Conservation (phyloP, 2,329 filamentous ascomycete genomes). For the Ophiostoma perfectum region DNA sequence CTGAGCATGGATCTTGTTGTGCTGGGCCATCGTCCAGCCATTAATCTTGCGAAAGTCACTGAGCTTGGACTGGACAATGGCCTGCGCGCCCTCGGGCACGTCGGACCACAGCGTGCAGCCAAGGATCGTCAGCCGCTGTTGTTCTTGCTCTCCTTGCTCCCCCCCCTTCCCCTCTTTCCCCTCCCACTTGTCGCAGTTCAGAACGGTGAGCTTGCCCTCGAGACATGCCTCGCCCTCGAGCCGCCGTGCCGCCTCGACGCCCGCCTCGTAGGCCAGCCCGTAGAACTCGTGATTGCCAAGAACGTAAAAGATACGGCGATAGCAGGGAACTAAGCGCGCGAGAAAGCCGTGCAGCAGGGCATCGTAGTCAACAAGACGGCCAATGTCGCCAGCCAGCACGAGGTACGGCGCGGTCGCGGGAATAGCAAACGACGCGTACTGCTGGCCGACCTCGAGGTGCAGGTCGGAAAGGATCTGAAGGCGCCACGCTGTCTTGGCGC, state of each 20-base stretch:
- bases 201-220: slow-evolving; percentile 37
- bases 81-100: slow-evolving; percentile 38
- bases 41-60: slow-evolving; percentile 52
- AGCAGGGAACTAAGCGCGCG: slow-evolving; percentile 41
- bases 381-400: slow-evolving; percentile 53
- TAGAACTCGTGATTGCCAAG: slow-evolving; percentile 55
- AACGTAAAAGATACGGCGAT: slow-evolving; percentile 47
- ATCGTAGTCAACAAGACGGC: slow-evolving; percentile 42
- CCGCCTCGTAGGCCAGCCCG: slow-evolving; percentile 18
- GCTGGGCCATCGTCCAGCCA: slow-evolving; percentile 45
- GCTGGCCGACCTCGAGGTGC: slow-evolving; percentile 43
- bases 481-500: no score
- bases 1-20: slow-evolving; percentile 43
- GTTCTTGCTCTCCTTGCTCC: no score
- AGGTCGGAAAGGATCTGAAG: slow-evolving; percentile 53
- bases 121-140: no score
- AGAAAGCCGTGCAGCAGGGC: slow-evolving; percentile 37
- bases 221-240: slow-evolving; percentile 34
- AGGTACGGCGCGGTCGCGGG: slow-evolving; percentile 36
- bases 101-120: slow-evolving; percentile 55
- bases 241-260: slow-evolving; percentile 6
- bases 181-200: slow-evolving; percentile 41
- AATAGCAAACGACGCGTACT: slow-evolving; percentile 18
- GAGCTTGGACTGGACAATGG: slow-evolving; percentile 41
- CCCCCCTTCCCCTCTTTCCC: no score